Evolutionary conservation across 2,329 filamentous ascomycete genomes (phyloP).

Genomic region (Phialophora expanda): DNA sequence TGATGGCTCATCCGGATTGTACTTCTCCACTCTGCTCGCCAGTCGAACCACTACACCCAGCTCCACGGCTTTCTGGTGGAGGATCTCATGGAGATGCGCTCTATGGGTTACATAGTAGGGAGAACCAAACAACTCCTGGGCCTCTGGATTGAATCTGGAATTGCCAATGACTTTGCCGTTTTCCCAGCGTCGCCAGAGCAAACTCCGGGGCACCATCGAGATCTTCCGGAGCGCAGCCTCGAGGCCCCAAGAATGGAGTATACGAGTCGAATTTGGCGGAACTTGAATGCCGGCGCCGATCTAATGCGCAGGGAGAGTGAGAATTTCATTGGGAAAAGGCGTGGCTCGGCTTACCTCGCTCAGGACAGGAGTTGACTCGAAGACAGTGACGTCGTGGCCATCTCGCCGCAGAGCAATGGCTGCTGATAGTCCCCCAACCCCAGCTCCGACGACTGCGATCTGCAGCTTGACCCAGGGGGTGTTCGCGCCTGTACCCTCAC

Average conservation of each 20-base stretch:
- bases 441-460: conserved; percentile 41
- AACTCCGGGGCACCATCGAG: conserved; percentile 8
- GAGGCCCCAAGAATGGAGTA: conserved; percentile 39
- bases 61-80: conserved; percentile 15
- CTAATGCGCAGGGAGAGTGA: conserved; percentile 16
- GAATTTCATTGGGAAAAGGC: not conserved
- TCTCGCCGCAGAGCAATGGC: conserved; percentile 43
- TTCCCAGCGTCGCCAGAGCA: conserved; percentile 16
- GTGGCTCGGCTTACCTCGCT: conserved; percentile 9
- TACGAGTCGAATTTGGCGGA: conserved; percentile 40
- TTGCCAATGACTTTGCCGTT: conserved; percentile 11
- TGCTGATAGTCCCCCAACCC: conserved; percentile 42
- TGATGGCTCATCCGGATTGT: conserved; percentile 7
- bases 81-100: conserved; percentile 18
- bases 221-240: conserved; percentile 14
- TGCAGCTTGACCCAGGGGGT: conserved; percentile 1
- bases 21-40: conserved; percentile 9
- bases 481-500: too few relatives aligned
- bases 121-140: conserved; percentile 8
- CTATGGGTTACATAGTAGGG: conserved; percentile 19
- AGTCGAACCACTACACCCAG: conserved; percentile 11
- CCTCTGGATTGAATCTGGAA: conserved; percentile 11
- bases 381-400: conserved; percentile 42
- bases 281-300: conserved; percentile 42
- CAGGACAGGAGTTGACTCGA: conserved; percentile 18